Percentiles rank a stretch among this genome's conserved stretches.
These are phyloP conservation scores for Rhodotorula diobovata DNA, from an alignment of 768 basidiomycete species.

Conservation along the genomic window DNA sequence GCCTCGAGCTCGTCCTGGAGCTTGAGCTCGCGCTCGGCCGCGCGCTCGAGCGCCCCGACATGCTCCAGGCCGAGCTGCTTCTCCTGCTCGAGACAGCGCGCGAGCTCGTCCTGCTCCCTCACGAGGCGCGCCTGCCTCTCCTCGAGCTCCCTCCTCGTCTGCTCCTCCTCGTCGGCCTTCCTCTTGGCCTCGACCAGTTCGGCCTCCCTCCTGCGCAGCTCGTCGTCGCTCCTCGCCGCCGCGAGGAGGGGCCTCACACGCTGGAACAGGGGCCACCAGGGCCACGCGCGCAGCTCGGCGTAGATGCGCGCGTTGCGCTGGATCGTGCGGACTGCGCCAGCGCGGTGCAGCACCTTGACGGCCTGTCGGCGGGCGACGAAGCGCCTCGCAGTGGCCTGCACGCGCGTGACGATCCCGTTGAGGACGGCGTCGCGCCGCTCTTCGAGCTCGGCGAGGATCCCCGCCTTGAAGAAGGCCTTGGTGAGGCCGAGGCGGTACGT, in stretches of 20 bases:
- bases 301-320: slow-evolving; percentile 92
- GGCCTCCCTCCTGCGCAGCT: slow-evolving; percentile 76
- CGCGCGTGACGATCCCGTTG: slow-evolving; percentile 77
- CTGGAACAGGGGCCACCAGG: slow-evolving; percentile 98
- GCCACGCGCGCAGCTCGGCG: slow-evolving; percentile 85
- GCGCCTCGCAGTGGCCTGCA: slow-evolving; percentile 82
- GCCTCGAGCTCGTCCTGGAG: slow-evolving; percentile 77
- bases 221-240: slow-evolving; percentile 87
- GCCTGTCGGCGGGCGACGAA: slow-evolving; percentile 83
- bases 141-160: slow-evolving; percentile 72
- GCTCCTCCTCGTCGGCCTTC: slow-evolving; percentile 77
- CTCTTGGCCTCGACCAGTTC: slow-evolving; percentile 77
- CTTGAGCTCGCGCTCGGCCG: slow-evolving; percentile 76
- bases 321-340: slow-evolving; percentile 81
- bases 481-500: slow-evolving; percentile 88
- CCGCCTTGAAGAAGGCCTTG: slow-evolving; percentile 99
- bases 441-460: slow-evolving; percentile 91
- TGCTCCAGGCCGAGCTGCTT: slow-evolving; percentile 74
- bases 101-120: slow-evolving; percentile 73
- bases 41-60: slow-evolving; percentile 71
- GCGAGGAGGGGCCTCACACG: slow-evolving; percentile 91
- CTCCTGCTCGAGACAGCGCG: slow-evolving; percentile 76
- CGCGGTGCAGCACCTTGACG: slow-evolving; percentile 89
- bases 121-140: slow-evolving; percentile 75
- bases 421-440: slow-evolving; percentile 82